Evolutionary conservation across 805 yeast species (phyloP), one percentile per base, ranked within the genome.

Genomic region (Wickerhamomyces bisporus): DNA sequence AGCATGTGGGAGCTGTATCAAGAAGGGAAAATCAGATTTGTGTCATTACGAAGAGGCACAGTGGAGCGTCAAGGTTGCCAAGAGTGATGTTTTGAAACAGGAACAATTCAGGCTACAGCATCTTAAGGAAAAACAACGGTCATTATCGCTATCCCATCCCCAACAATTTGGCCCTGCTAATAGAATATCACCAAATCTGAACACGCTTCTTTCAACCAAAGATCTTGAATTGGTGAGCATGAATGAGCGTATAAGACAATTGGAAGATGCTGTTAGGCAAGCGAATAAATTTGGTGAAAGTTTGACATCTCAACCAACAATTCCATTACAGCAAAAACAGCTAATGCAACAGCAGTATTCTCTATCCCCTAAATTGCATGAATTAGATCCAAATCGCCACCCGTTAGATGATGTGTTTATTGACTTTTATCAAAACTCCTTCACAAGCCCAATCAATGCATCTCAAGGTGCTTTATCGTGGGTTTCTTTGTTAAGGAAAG

Each of bases 401-500:
- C 34, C 10, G 17, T 11, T 18, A 4, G 38, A 33, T 17, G 33
- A 43, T 13, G 34, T 35, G 5, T 21, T 26, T 1, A 38, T 47
- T 7, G 48, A 47, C 29, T 48, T 48, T 16, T 44, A 48, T 26
- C 24, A 34, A 4, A 32, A 41, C 13, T 24, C 25, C 6, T 39
- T 35, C 18, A 34, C 32, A 5, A 38, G 14, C 8, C 32, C 44
- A 1, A 38, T 48, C 2, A 30, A 47, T 29, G 36, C 46, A 1
- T 21, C 36, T 5, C 52, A 50, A 19, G 58, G 58, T 4, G 41
- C 49, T 0, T 37, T 55, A 13, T 44, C 55, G 3, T 55, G 59
- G 59, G 50, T 47, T 1, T 42, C 54, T 1, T 23, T 55, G 16
- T 17, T 55, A 13, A 35, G 50, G 13, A 55, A 52, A 26, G 59